phyloP scores from a whole-genome alignment of 306 rosid species.

The Acacia confusa region DNA sequence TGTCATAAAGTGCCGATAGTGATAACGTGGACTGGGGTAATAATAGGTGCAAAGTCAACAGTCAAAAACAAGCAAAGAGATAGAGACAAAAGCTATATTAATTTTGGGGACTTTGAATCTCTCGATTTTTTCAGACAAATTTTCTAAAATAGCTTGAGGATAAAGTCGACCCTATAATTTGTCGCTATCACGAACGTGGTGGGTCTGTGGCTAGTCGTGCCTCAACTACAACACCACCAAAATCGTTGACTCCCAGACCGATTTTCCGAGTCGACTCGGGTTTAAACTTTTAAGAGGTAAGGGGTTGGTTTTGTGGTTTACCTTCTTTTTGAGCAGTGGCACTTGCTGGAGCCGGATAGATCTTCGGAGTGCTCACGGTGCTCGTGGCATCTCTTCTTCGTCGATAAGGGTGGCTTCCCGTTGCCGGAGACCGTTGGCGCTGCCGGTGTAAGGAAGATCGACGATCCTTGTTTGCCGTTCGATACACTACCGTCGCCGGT shows the following conservation, averaged over 20 bases:
- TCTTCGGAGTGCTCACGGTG: conserved; percentile 59
- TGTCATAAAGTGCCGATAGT: neutral
- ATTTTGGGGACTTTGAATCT: conserved; percentile 21
- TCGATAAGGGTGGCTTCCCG: conserved; percentile 66
- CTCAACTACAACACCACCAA: conserved; percentile 32
- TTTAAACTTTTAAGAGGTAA: neutral
- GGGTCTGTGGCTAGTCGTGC: neutral
- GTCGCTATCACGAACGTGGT: conserved; percentile 54
- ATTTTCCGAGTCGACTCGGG: conserved; percentile 26
- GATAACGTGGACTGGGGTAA: conserved; percentile 4
- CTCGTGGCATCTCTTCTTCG: conserved; percentile 72
- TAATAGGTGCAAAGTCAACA: conserved; percentile 14
- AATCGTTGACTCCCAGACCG: conserved; percentile 44
- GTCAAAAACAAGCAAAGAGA: neutral
- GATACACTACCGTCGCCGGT: conserved; percentile 90
- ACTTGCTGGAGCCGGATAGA: conserved; percentile 63
- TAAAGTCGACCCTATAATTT: conserved; percentile 15
- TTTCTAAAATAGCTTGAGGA: neutral
- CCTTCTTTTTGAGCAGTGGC: conserved; percentile 92
- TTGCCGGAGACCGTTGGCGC: conserved; percentile 50
- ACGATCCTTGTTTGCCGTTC: conserved; percentile 74
- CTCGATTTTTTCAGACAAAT: neutral
- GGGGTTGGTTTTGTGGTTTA: conserved; percentile 20
- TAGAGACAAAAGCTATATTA: conserved; percentile 3
- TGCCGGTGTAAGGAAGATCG: conserved; percentile 51